Percentiles rank a stretch among this genome's conserved stretches.
phyloP scores from a whole-genome alignment of 2,329 filamentous ascomycete species.

The Fusarium udum region DNA sequence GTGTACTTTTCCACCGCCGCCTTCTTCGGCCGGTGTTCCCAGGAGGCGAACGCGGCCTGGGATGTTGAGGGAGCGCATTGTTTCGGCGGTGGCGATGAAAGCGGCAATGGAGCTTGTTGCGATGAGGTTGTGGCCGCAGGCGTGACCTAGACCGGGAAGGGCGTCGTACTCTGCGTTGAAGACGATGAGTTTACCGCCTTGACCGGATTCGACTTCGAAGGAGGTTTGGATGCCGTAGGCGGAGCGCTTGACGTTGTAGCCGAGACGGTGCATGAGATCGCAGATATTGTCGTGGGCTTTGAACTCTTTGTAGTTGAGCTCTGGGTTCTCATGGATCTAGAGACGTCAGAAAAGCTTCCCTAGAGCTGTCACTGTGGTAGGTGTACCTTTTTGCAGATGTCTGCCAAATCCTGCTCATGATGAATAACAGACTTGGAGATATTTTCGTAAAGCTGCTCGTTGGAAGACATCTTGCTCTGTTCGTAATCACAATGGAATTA shows the following conservation, averaged over 20 bases:
- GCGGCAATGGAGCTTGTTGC: slow-evolving; percentile 28
- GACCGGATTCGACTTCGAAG: slow-evolving; percentile 26
- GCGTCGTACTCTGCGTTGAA: slow-evolving; percentile 35
- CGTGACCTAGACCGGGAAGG: slow-evolving; percentile 22
- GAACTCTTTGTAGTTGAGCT: slow-evolving; percentile 22
- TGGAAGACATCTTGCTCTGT: background rate
- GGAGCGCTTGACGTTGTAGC: slow-evolving; percentile 10
- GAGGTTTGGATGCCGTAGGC: slow-evolving; percentile 20
- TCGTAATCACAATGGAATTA: background rate
- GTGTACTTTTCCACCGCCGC: slow-evolving; percentile 61
- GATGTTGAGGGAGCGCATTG: background rate
- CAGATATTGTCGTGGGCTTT: slow-evolving; percentile 24
- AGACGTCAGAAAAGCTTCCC: background rate
- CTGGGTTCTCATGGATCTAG: slow-evolving; percentile 28
- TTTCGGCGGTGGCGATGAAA: slow-evolving; percentile 26
- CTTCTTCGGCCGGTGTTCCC: slow-evolving; percentile 65
- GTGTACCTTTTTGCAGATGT: slow-evolving; percentile 25
- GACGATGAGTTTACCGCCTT: slow-evolving; percentile 15
- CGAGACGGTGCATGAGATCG: slow-evolving; percentile 8
- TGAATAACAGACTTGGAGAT: slow-evolving; percentile 24
- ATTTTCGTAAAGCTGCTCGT: background rate
- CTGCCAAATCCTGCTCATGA: slow-evolving; percentile 23
- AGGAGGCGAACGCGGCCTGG: slow-evolving; percentile 10
- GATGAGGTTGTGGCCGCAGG: slow-evolving; percentile 30
- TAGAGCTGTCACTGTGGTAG: rapidly evolving